These are phyloP conservation scores for Ustilago cynodontis DNA, from an alignment of 1,284 basidiomycete genomes.

Conservation along the genomic window DNA sequence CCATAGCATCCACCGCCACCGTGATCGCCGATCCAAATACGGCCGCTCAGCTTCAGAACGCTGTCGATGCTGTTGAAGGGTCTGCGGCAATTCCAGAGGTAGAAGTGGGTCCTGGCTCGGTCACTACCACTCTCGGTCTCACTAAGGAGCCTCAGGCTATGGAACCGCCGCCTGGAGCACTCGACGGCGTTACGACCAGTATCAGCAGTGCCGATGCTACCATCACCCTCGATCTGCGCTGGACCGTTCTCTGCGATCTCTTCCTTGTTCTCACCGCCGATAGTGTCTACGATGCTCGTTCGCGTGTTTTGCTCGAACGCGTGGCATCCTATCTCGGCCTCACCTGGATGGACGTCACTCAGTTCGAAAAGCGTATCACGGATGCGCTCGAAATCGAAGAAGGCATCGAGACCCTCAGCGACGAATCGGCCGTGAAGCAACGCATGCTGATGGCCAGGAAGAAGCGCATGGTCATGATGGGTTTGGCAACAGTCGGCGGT, in stretches of 20 bases:
- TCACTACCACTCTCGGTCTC: conserved; percentile 51
- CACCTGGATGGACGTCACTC: conserved; percentile 69
- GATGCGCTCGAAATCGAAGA: conserved; percentile 69
- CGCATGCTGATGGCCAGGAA: conserved; percentile 57
- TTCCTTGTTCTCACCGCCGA: conserved; percentile 69
- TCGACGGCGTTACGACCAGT: conserved; percentile 67
- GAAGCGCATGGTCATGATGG: conserved; percentile 68
- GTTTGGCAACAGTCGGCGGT: conserved; percentile 68
- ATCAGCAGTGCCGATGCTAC: conserved; percentile 63
- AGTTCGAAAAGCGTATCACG: conserved; percentile 69
- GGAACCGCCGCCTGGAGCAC: conserved; percentile 58
- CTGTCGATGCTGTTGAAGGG: conserved; percentile 25
- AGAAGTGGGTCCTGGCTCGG: conserved; percentile 25
- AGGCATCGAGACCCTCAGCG: conserved; percentile 61
- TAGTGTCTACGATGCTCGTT: conserved; percentile 68
- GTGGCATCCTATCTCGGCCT: conserved; percentile 64
- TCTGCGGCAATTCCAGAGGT: conserved; percentile 13
- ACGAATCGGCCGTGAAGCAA: conserved; percentile 51
- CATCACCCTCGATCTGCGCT: conserved; percentile 69
- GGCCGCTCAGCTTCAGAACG: conserved; percentile 55
- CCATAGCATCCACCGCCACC: conserved; percentile 11
- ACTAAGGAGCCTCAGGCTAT: conserved; percentile 58
- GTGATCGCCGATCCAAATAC: conserved; percentile 64
- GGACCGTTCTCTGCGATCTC: conserved; percentile 69
- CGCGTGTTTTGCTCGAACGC: conserved; percentile 66